These are phyloP conservation scores for Aphanomyces invadans DNA, from an alignment of 352 stramenopile species.

Conservation along the genomic window DNA sequence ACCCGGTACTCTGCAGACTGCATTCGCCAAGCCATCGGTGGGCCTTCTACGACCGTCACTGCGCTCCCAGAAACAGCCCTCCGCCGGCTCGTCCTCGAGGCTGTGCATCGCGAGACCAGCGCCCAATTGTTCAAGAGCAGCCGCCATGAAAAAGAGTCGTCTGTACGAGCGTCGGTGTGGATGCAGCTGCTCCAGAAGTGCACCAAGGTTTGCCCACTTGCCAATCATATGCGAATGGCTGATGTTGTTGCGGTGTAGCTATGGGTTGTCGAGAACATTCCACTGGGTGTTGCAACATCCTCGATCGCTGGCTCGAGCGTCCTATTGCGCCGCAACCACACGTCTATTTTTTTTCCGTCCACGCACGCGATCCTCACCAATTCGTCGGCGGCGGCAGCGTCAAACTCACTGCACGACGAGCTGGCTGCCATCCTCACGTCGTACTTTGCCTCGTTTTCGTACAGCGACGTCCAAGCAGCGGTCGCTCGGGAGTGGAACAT, in stretches of 20 bases:
- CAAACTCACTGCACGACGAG: neutral
- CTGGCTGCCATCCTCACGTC: neutral
- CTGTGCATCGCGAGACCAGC: constrained; percentile 10
- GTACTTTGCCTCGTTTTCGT: neutral
- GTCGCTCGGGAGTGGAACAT: constrained; percentile 1
- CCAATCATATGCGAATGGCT: neutral
- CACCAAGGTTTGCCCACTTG: constrained; percentile 1
- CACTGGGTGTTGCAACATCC: neutral
- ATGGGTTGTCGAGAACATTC: constrained; percentile 12
- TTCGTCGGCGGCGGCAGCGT: neutral
- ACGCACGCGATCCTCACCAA: constrained; percentile 4
- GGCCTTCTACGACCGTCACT: neutral
- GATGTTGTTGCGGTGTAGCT: neutral
- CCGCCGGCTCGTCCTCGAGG: neutral
- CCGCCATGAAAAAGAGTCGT: too few relatives aligned
- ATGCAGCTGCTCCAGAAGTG: neutral
- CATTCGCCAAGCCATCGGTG: neutral
- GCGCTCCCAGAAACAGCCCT: neutral
- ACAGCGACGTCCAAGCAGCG: neutral
- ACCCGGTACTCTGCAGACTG: constrained; percentile 6
- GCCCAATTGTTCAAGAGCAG: too few relatives aligned
- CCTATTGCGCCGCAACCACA: constrained; percentile 20
- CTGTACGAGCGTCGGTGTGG: neutral
- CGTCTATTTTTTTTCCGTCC: constrained; percentile 16
- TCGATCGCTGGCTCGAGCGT: neutral